Evolutionary conservation across 1,284 basidiomycete genomes (phyloP).

Genomic region (Ustilago xerochloae): DNA sequence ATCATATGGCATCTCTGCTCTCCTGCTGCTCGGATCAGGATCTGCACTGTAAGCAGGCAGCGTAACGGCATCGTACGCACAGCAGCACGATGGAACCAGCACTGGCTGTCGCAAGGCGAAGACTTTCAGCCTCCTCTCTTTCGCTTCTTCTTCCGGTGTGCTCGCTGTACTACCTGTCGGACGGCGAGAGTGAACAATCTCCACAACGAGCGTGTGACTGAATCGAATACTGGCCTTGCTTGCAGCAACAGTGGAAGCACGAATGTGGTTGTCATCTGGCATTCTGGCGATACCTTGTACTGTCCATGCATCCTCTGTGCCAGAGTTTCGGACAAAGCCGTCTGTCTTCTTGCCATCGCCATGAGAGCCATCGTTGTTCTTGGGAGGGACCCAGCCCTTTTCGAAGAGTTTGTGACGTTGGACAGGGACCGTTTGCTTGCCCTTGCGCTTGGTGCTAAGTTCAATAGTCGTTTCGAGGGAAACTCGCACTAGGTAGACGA

Average conservation of each 20-base stretch:
- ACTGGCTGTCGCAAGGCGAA: conserved; percentile 66
- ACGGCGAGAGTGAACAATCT: conserved; percentile 62
- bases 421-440: conserved; percentile 59
- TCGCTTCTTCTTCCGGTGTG: conserved; percentile 41
- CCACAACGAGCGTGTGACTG: conserved; percentile 63
- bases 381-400: conserved; percentile 63
- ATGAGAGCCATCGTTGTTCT: conserved; percentile 56
- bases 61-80: conserved; percentile 66
- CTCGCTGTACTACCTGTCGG: conserved; percentile 22
- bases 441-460: conserved; percentile 56
- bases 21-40: conserved; percentile 25
- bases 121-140: conserved; percentile 62
- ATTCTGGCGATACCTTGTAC: conserved; percentile 66
- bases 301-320: conserved; percentile 63
- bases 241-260: conserved; percentile 60
- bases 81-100: conserved; percentile 63
- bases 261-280: conserved; percentile 66
- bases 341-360: conserved; percentile 61
- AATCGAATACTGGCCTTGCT: conserved; percentile 61
- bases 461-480: conserved; percentile 66
- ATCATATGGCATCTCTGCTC: conserved; percentile 59
- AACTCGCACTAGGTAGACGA: conserved; percentile 65
- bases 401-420: conserved; percentile 66
- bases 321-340: conserved; percentile 58
- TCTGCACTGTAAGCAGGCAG: conserved; percentile 60